Evolutionary conservation across 2,329 filamentous ascomycete genomes (phyloP).

Genomic region (Pseudogymnoascus verrucosus): DNA sequence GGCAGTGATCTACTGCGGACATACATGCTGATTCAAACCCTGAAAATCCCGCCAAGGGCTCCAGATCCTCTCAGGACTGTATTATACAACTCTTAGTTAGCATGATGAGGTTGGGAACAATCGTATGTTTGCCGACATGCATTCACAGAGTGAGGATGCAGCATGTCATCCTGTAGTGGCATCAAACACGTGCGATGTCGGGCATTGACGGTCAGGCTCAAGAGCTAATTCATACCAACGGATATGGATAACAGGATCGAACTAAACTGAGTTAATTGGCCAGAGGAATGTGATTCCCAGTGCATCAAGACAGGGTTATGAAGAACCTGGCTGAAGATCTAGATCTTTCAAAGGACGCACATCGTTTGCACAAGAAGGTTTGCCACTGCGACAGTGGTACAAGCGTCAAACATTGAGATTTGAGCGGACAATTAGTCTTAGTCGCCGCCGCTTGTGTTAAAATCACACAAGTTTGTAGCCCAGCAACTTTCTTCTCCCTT

Average conservation of each 20-base stretch:
- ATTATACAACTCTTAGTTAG: not conserved
- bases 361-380: slow-evolving; percentile 2
- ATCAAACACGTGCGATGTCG: slow-evolving; percentile 3
- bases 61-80: not conserved
- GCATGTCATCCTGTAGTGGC: not conserved
- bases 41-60: not conserved
- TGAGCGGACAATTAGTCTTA: not conserved
- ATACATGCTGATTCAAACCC: not conserved
- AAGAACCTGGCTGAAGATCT: not conserved
- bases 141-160: not conserved
- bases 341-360: not conserved
- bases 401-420: not conserved
- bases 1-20: not conserved
- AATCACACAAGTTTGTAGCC: not conserved
- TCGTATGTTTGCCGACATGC: not conserved
- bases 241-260: not conserved
- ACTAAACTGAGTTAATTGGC: not conserved
- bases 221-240: not conserved
- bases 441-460: not conserved
- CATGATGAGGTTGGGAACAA: not conserved
- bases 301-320: not conserved
- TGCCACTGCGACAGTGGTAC: not conserved
- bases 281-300: not conserved
- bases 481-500: not conserved
- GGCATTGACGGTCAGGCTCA: not conserved